Conservation (phyloP, 2,329 filamentous ascomycete species). For the Aspergillus piperis region DNA sequence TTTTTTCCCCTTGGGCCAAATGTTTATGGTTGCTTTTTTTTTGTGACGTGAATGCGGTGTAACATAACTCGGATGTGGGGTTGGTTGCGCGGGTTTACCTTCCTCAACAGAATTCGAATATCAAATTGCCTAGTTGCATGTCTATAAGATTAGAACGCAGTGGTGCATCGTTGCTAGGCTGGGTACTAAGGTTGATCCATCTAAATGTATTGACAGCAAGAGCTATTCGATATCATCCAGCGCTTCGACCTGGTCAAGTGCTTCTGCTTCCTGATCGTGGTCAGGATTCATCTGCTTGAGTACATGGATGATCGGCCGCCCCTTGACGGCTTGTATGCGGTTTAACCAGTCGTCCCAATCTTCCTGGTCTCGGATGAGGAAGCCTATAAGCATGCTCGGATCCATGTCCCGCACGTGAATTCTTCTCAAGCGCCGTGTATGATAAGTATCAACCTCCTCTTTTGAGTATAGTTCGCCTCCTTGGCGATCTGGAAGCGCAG, state of each 20-base stretch:
- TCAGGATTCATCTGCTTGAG: constrained; percentile 64
- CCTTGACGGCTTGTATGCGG: constrained; percentile 71
- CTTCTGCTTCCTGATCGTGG: constrained; percentile 62
- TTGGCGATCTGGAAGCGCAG: constrained; percentile 66
- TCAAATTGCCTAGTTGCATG: constrained; percentile 20
- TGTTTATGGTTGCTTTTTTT: constrained; percentile 45
- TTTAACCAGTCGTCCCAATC: constrained; percentile 85
- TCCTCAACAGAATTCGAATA: constrained; percentile 39
- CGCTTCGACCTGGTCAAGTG: constrained; percentile 86
- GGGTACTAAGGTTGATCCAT: no score
- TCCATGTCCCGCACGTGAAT: constrained; percentile 92
- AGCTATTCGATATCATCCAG: constrained; percentile 64
- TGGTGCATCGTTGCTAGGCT: no score
- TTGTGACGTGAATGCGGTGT: constrained; percentile 47
- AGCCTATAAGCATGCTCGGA: constrained; percentile 95
- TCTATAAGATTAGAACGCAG: background rate
- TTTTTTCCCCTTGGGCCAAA: constrained; percentile 40
- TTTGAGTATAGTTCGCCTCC: constrained; percentile 56
- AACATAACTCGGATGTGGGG: constrained; percentile 48
- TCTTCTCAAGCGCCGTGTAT: constrained; percentile 79
- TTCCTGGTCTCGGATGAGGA: constrained; percentile 76
- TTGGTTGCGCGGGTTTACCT: constrained; percentile 33
- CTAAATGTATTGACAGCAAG: no score
- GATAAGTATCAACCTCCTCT: constrained; percentile 79
- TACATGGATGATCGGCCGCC: constrained; percentile 84